Percentiles rank a stretch among this genome's conserved stretches.
Evolutionary conservation across 2,329 filamentous ascomycete genomes (phyloP).

Genomic region (Monilinia vaccinii-corymbosi): DNA sequence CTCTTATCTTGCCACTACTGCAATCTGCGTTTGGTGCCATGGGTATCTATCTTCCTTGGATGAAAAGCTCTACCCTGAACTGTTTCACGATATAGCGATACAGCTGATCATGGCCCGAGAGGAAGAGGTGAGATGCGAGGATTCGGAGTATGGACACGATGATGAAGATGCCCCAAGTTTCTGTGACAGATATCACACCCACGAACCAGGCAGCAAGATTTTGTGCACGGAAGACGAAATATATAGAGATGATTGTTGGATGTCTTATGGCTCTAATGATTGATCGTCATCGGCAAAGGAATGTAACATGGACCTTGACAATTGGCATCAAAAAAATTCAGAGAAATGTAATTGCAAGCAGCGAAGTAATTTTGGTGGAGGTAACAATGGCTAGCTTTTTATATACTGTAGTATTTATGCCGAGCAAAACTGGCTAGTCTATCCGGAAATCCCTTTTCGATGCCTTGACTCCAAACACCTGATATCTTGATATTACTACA

Average conservation of each 20-base stretch:
- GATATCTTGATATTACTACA: slow-evolving; percentile 10
- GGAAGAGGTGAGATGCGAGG: background rate
- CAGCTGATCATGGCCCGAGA: background rate
- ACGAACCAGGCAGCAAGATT: background rate
- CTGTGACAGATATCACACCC: background rate
- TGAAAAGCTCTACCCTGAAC: background rate
- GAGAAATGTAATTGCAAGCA: background rate
- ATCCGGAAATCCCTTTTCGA: background rate
- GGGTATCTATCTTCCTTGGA: background rate
- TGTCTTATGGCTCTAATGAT: background rate
- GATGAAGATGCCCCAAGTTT: too few relatives aligned
- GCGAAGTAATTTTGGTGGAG: background rate
- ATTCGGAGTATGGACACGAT: too few relatives aligned
- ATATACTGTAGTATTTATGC: background rate
- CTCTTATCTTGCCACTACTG: background rate
- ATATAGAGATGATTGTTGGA: too few relatives aligned
- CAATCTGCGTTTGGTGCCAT: accelerated
- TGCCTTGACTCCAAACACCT: slow-evolving; percentile 21
- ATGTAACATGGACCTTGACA: background rate
- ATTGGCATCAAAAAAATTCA: background rate
- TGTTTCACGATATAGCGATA: background rate
- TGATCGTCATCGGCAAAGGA: background rate
- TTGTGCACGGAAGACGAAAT: background rate
- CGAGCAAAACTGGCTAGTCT: background rate
- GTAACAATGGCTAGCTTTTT: background rate